Base-by-base conservation (phyloP, 345 rosid genomes). In the Toxicodendron radicans region DNA sequence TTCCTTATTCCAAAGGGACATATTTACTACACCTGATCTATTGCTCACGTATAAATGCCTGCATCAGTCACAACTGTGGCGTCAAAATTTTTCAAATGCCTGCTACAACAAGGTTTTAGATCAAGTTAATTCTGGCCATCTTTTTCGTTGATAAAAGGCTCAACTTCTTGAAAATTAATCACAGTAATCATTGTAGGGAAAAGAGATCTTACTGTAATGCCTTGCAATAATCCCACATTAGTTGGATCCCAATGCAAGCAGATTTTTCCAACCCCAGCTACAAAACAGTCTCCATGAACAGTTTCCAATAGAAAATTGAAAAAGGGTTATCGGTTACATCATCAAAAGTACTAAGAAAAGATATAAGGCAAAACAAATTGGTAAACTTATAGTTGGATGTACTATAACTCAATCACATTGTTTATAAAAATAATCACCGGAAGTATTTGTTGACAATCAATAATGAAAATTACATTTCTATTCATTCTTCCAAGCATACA, bases 401-500 rank as follows among this genome's bases (percentile, higher is more conserved):
- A 58, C 67, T 35, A 48, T 76, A 73, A 72, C 76, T 79, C 67
- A 76, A 72, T 79, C 73, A 64, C 71, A 76, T 53, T 56, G 59
- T 64, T 45, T 66, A 48, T n/a, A 21, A 70, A 62, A 76, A 66
- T 66, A 69, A 68, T 60, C 74, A 73, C 76, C 69, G 57, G 57
- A 65, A 63, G 72, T 59, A 63, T 70, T 10, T 49, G 35, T 64
- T 30, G 61, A 43, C 73, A 73, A 69, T 73, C 74, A 58, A 33
- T 18, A 67, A 41, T 24, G 69, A 49, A 68, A 75, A 60, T 59
- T 61, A 79, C 49, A 78, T 41, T 56, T 72, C 81, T 84, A 90
- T 82, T 89, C 93, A 75, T 80, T 88, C 82, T 87, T 91, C 93
- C 93, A 87, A 65, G 92, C 92, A 67, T 81, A 83, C 83, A 89